Conservation (phyloP, 169 alveolate species). For the Plasmodium chabaudi region DNA sequence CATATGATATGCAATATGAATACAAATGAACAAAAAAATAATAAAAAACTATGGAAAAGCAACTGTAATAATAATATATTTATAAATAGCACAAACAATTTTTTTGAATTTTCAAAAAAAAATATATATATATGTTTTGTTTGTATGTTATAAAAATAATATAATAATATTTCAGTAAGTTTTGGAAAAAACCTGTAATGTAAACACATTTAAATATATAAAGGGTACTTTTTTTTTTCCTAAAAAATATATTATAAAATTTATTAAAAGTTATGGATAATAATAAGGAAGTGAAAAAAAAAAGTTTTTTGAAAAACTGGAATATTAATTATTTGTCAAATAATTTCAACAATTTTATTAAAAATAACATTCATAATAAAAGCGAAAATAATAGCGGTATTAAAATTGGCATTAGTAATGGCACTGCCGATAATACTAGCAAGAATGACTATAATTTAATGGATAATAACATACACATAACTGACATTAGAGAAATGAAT, state of each 20-base stretch:
- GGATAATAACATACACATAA: background rate
- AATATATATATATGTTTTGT: background rate
- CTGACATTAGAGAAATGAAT: background rate
- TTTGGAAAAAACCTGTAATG: slow-evolving; percentile 35
- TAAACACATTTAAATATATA: slow-evolving; percentile 27
- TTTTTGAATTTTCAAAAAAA: background rate
- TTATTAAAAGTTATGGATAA: slow-evolving; percentile 47
- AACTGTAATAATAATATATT: background rate
- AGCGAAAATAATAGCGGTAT: background rate
- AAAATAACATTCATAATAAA: background rate
- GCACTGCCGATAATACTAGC: background rate
- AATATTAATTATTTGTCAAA: slow-evolving; percentile 59
- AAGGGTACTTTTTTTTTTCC: slow-evolving; percentile 8
- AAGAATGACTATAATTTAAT: background rate
- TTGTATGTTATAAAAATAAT: background rate
- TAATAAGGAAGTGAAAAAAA: slow-evolving; percentile 41
- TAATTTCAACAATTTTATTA: slow-evolving; percentile 52
- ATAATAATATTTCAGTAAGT: background rate
- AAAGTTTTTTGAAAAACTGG: slow-evolving; percentile 64
- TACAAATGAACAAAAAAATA: no score
- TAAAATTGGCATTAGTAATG: background rate
- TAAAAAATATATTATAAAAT: background rate
- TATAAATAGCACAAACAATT: no score
- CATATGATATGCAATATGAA: no score
- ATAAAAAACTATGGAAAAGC: background rate